Conservation (phyloP, 352 stramenopile genomes). For the Pythium oligandrum region DNA sequence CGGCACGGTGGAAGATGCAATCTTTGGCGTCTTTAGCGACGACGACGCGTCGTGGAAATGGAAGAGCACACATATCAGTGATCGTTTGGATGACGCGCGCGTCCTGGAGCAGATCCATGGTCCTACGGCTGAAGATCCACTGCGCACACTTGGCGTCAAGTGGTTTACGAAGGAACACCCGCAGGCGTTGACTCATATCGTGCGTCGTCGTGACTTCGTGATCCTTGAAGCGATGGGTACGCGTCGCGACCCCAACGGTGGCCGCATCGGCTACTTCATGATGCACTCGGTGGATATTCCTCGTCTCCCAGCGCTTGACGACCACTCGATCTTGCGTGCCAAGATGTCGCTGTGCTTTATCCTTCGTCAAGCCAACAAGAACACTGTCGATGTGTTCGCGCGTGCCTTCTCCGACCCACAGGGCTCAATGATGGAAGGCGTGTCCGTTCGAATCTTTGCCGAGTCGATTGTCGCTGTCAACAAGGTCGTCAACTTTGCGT, state of each 20-base stretch:
- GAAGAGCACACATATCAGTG: slow-evolving; percentile 23
- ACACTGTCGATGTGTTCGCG: slow-evolving; percentile 41
- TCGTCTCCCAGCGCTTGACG: slow-evolving; percentile 24
- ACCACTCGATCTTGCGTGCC: slow-evolving; percentile 30
- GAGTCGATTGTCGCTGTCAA: slow-evolving; percentile 31
- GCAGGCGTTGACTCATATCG: slow-evolving; percentile 18
- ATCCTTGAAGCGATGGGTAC: slow-evolving; percentile 44
- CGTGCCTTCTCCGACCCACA: slow-evolving; percentile 38
- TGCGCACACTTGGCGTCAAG: slow-evolving; percentile 42
- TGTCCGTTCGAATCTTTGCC: slow-evolving; percentile 32
- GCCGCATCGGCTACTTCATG: slow-evolving; percentile 43
- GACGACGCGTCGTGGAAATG: slow-evolving; percentile 22
- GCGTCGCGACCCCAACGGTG: slow-evolving; percentile 29
- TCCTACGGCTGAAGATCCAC: slow-evolving; percentile 24
- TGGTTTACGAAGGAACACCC: slow-evolving; percentile 30
- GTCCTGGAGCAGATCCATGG: slow-evolving; percentile 24
- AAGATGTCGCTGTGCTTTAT: slow-evolving; percentile 40
- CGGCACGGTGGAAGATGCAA: slow-evolving; percentile 20
- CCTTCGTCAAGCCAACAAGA: slow-evolving; percentile 16
- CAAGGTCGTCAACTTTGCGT: slow-evolving; percentile 44
- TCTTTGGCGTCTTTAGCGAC: slow-evolving; percentile 17
- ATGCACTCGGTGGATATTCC: slow-evolving; percentile 50
- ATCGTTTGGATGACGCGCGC: slow-evolving; percentile 20
- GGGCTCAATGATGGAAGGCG: slow-evolving; percentile 22
- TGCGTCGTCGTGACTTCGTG: slow-evolving; percentile 46